Conservation (phyloP, 352 stramenopile species). For the Pythium rhizo-oryzae region DNA sequence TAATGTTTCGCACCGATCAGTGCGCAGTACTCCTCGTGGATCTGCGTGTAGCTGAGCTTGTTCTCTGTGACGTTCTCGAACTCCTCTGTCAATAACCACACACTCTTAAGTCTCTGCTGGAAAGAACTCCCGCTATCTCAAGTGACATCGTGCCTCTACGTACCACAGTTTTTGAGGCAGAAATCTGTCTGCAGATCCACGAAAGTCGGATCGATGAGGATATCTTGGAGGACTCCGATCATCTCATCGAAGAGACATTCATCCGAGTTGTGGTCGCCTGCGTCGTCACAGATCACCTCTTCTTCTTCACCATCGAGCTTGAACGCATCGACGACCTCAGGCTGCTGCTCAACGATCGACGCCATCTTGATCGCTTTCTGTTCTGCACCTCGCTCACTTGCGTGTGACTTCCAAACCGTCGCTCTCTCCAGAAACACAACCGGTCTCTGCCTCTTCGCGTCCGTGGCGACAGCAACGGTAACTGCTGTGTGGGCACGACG, state of each 20-base stretch:
- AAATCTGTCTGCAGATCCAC: conserved; percentile 80
- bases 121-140: neutral
- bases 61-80: conserved; percentile 87
- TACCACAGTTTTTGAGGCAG: conserved; percentile 80
- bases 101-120: neutral
- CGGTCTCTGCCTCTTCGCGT: neutral
- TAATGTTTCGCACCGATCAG: conserved; percentile 59
- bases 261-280: conserved; percentile 69
- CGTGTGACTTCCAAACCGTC: neutral
- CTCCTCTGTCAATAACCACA: conserved; percentile 47
- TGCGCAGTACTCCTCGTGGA: conserved; percentile 77
- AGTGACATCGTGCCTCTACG: neutral
- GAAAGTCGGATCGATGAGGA: conserved; percentile 81
- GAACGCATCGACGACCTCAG: conserved; percentile 52
- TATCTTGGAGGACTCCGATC: conserved; percentile 77
- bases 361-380: conserved; percentile 19
- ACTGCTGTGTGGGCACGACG: neutral
- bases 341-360: conserved; percentile 36
- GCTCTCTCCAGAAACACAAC: neutral
- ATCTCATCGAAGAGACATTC: conserved; percentile 82
- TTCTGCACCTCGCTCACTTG: neutral
- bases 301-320: conserved; percentile 51
- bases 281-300: conserved; percentile 67
- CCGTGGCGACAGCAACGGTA: neutral
- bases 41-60: conserved; percentile 82